These are phyloP conservation scores for Chaetomium fimeti DNA, from an alignment of 495 filamentous ascomycete species.

Conservation along the genomic window DNA sequence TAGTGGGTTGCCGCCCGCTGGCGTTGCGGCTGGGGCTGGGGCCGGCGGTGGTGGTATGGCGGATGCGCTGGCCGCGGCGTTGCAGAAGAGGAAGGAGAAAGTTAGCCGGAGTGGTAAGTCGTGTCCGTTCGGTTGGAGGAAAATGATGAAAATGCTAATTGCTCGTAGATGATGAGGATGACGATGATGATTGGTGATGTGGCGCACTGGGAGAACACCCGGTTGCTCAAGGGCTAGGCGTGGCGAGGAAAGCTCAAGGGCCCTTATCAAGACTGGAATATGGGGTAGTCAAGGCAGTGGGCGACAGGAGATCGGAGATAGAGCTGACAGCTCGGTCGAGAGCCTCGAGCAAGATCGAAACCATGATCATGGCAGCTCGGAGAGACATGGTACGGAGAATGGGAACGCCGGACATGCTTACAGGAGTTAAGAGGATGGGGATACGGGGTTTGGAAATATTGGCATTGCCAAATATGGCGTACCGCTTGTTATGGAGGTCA, in stretches of 20 bases:
- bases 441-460: constrained; percentile 1
- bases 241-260: neutral
- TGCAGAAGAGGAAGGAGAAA: constrained; percentile 80
- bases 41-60: constrained; percentile 70
- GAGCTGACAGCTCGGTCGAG: neutral
- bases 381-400: neutral
- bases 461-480: neutral
- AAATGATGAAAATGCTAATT: constrained; percentile 32
- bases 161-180: constrained; percentile 69
- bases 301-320: no score
- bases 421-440: neutral
- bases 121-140: constrained; percentile 8
- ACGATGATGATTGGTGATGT: constrained; percentile 71
- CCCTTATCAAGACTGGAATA: no score
- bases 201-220: neutral
- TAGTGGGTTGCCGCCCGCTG: constrained; percentile 52
- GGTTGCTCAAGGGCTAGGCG: neutral
- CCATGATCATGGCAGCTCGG: neutral
- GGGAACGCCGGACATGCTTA: neutral
- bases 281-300: no score
- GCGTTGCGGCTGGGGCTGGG: constrained; percentile 48
- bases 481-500: neutral
- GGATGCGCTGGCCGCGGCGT: constrained; percentile 73
- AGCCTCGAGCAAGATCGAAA: neutral
- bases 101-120: constrained; percentile 87